phyloP scores from a whole-genome alignment of 148 eudicot species.

The Diospyros kaki region DNA sequence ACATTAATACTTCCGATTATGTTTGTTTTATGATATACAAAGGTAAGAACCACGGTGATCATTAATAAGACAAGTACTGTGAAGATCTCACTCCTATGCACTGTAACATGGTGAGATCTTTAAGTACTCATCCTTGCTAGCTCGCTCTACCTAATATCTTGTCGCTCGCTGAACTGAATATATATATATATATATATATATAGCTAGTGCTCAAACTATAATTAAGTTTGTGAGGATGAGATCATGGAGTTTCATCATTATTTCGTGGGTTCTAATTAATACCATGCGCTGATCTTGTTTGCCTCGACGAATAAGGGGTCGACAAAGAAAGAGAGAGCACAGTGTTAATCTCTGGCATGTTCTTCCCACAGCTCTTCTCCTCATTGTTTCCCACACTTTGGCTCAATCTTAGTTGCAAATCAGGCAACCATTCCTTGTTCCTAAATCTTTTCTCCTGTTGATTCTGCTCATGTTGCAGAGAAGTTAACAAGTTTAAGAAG shows the following conservation, averaged over 20 bases:
- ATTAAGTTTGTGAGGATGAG: no score
- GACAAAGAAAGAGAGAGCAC: conserved; percentile 44
- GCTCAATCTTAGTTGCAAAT: conserved; percentile 40
- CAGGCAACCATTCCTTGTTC: conserved; percentile 26
- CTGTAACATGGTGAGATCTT: conserved; percentile 36
- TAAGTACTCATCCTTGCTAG: conserved; percentile 35
- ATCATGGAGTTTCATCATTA: neutral
- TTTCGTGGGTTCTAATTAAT: neutral
- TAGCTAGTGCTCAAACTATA: neutral
- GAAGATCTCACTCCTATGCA: conserved; percentile 38
- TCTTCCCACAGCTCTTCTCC: conserved; percentile 11
- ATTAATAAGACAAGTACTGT: conserved; percentile 28
- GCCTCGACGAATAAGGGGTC: conserved; percentile 12
- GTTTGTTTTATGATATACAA: no score
- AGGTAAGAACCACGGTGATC: no score
- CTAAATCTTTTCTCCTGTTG: conserved; percentile 25
- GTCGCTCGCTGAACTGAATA: neutral
- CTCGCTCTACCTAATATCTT: neutral
- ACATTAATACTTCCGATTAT: no score
- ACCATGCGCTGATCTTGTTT: neutral
- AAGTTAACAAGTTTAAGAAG: no score
- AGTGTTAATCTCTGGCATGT: conserved; percentile 29
- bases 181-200: no score
- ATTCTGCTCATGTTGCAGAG: no score
- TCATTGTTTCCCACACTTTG: conserved; percentile 15